Conservation (phyloP, 768 basidiomycete species). For the Termitomyces sp. region DNA sequence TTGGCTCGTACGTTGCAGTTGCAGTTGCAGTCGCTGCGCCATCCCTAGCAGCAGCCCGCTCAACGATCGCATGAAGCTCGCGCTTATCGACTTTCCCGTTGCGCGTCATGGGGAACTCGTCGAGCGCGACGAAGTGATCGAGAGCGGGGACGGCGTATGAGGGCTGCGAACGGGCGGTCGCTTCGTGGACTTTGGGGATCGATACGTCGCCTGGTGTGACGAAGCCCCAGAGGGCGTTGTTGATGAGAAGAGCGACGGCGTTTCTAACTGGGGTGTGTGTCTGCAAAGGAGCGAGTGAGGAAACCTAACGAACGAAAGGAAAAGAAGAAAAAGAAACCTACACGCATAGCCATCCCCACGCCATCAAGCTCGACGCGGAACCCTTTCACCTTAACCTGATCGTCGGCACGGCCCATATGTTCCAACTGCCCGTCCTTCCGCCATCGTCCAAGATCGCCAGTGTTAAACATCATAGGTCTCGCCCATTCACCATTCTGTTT, state of each 20-base stretch:
- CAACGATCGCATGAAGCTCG: slow-evolving; percentile 24
- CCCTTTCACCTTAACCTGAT: slow-evolving; percentile 65
- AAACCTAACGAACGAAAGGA: background rate
- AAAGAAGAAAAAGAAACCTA: slow-evolving; percentile 12
- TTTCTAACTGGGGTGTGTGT: slow-evolving; percentile 10
- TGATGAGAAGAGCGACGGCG: slow-evolving; percentile 18
- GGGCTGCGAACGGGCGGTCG: slow-evolving; percentile 36
- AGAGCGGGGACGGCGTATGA: slow-evolving; percentile 60
- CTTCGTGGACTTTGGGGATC: slow-evolving; percentile 12
- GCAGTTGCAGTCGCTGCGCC: background rate
- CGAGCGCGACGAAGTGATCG: slow-evolving; percentile 37
- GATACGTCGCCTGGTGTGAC: slow-evolving; percentile 15
- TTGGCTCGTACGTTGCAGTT: background rate
- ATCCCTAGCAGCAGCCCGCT: slow-evolving; percentile 2
- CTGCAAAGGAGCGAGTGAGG: background rate
- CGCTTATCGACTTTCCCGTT: slow-evolving; percentile 52
- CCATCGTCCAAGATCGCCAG: slow-evolving; percentile 60
- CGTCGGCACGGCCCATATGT: slow-evolving; percentile 57
- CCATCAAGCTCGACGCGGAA: slow-evolving; percentile 66
- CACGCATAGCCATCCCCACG: slow-evolving; percentile 58
- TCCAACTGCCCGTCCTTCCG: slow-evolving; percentile 48
- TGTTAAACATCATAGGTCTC: slow-evolving; percentile 56
- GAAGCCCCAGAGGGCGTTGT: slow-evolving; percentile 18
- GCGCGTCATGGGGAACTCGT: slow-evolving; percentile 49
- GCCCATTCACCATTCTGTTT: slow-evolving; percentile 14